phyloP scores from a whole-genome alignment of 768 basidiomycete genomes.

The Naganishia kalamii region DNA sequence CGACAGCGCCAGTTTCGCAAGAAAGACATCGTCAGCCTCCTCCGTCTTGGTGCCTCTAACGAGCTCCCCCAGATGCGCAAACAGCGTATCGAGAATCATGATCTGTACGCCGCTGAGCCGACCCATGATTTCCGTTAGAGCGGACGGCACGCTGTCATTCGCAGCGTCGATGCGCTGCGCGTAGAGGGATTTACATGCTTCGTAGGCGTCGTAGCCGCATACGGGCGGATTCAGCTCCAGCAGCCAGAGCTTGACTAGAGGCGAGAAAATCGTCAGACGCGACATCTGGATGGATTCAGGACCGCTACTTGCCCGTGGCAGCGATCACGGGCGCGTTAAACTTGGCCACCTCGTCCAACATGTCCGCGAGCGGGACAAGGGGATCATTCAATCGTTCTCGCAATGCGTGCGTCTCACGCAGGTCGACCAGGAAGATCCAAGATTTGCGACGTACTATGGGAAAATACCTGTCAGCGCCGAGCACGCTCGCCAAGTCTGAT shows the following conservation, averaged over 20 bases:
- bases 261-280: not conserved
- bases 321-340: slow-evolving; percentile 85
- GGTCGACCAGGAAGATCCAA: slow-evolving; percentile 88
- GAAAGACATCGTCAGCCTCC: slow-evolving; percentile 70
- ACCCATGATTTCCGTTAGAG: slow-evolving; percentile 58
- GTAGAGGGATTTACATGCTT: slow-evolving; percentile 80
- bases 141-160: slow-evolving; percentile 54
- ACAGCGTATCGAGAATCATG: slow-evolving; percentile 67
- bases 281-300: no score
- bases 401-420: slow-evolving; percentile 73
- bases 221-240: slow-evolving; percentile 88
- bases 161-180: slow-evolving; percentile 57
- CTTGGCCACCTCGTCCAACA: slow-evolving; percentile 58
- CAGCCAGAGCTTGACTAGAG: slow-evolving; percentile 69
- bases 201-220: slow-evolving; percentile 81
- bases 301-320: slow-evolving; percentile 50
- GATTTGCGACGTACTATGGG: slow-evolving; percentile 69
- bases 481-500: not conserved
- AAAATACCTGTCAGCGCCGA: not conserved
- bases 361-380: slow-evolving; percentile 48
- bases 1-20: slow-evolving; percentile 79
- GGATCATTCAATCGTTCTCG: slow-evolving; percentile 71
- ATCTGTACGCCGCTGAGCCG: slow-evolving; percentile 72
- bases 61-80: slow-evolving; percentile 68
- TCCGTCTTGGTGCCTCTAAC: slow-evolving; percentile 62